Base-by-base conservation (phyloP, 2,329 filamentous ascomycete genomes). In the Ophiocordyceps australis region DNA sequence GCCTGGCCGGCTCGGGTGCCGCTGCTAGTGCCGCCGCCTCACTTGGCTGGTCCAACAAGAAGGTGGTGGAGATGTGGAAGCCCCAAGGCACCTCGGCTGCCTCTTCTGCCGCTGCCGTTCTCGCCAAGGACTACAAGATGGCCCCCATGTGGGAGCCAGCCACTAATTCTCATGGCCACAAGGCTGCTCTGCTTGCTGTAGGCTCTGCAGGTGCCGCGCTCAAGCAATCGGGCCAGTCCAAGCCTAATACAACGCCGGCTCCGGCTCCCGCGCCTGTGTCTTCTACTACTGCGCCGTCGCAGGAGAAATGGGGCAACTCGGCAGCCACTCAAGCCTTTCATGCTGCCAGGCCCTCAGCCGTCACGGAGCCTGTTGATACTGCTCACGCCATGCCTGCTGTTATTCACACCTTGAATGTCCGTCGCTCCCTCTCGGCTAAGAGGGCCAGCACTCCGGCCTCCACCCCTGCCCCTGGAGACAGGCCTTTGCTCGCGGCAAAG, bases 21-120 rank as follows among this genome's bases (percentile, higher is more conserved):
- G 80, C 79, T 29, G 80, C 79, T 32, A 67, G 74, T 35, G 70
- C 77, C 28, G 82, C 81, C 28, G 79, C 79, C 21, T 67, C 64
- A 26, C 55, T 86, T 23, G 80, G 80, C 26, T 78, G 80, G 58
- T 61, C 68, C 25, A 78, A 69, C 41, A 68, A 69, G 37, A 78
- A 69, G 41, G 47, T 67, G 3, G 55, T 72, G 26, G 64, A 78
- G 44, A 55, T 59, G 43, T 78, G 73, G 72, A 74, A 66, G 41
- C 70, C 74, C 12, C 61, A 69, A 34, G 60, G 61, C 23, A 62
- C 47, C 3, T 46, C 62, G 53, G 60, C 61, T 44, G 46, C 68
- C 14, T 55, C 51, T 26, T 55, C 51, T 26, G 45, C 54, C 22
- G 54, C 55, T n/a, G 53, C 57, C 12, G 40, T 47, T 23, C 35